Evolutionary conservation across 2,329 filamentous ascomycete genomes (phyloP), one percentile per base, ranked within the genome.

Genomic region (Chaetomiaceae sp.): DNA sequence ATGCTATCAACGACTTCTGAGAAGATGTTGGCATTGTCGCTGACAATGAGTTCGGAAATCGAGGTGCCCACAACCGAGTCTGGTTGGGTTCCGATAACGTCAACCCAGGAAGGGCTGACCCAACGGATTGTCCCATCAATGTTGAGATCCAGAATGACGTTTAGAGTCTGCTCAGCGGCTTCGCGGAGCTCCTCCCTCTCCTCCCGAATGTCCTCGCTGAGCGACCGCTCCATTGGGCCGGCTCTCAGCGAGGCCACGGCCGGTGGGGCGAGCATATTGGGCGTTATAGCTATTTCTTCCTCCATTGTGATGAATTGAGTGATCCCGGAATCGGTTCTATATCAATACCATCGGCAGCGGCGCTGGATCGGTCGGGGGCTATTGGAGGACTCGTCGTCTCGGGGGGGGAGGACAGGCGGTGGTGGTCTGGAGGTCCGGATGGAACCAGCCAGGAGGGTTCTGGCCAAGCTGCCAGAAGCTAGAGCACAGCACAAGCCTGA

Each of bases 91-190:
- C 94, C 94, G 56, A 97, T 86, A 45, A 99, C 87, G 64, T 97
- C 90, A 56, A 83, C 82, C 94, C 94, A 99, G 14, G 92, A 96
- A 11, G 91, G 89, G 68, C 92, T 97, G 63, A 95, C 91, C 89
- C 94, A 99, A 71, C 90, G 87, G 64, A 99, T 87, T 56, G 84
- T 87, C 60, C 90, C 90, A 66, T 96, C 88, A 51, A 97, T 80
- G 65, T 90, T 90, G 60, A 99, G 78, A 73, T 99, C 92, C 67
- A 99, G 80, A 68, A 99, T 96, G 59, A 95, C 89, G 71, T 97
- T 99, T 67, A 96, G 79, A 20, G 91, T 96, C 74, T 96, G 90
- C 72, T 97, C 92, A 46, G 92, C 94, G 36, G 92, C 94, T 74
- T 96, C 89, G 66, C 91, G 90, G 62, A 99, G 80, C 68, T 97